Evolutionary conservation across 495 filamentous ascomycete species (phyloP), one percentile per base, ranked within the genome.

Genomic region (Penicillium pancosmium): DNA sequence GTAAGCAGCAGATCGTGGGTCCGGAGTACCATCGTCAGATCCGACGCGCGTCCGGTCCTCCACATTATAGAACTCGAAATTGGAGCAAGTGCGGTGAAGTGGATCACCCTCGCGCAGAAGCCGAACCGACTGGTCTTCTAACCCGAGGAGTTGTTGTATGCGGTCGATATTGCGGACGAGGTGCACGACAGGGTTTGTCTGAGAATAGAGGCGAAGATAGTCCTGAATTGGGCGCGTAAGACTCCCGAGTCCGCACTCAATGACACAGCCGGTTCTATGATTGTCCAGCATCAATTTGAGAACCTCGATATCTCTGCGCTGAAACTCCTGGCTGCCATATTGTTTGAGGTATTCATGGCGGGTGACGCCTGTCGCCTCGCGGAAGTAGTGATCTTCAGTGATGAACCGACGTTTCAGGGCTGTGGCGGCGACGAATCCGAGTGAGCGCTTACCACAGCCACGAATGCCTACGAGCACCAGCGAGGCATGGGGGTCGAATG

Each of bases 21-120:
- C 83, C 13, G 67, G 69, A n/a, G 60, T 68, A 31, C 65, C 72
- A 50, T 76, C 68, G 10, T 73, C 73, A 5, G 50, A 41, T 25
- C 59, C 60, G 36, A 69, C 27, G 38, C 64, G 70, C 4, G 73
- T 76, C 15, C 69, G 68, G 40, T 78, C 72, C 75, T 84, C 84
- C 41, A 91, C 68, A 62, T 94, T 94, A 75, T 87, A 92, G 64
- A 87, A 92, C 67, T 92, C 90, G 38, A 89, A 83, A 65, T 92
- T 92, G 8, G 89, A 89, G 70, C 88, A 92, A 15, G 75, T 76
- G 52, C 87, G 77, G 68, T 88, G 80, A 50, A 75, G 69, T 21
- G 82, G 74, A 66, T 87, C 72, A 66, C 77, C 65, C 67, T 82
- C 66, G 71, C 79, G 72, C 60, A 88, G 62, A 60, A 85, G 64